These are phyloP conservation scores for Pichia sp. DNA, from an alignment of 1,139 yeast genomes.

Conservation along the genomic window DNA sequence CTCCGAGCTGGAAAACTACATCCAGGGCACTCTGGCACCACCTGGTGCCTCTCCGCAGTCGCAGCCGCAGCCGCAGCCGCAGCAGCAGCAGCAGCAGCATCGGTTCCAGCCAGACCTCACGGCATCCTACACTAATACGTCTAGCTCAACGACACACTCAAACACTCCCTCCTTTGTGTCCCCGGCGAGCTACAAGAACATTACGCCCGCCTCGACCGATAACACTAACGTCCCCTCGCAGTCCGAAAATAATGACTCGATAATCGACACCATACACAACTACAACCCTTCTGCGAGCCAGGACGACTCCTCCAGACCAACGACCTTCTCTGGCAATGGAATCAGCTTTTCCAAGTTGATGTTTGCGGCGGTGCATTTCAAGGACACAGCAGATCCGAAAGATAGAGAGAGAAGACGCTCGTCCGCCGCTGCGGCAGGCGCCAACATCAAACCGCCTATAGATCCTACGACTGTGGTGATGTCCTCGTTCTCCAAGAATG, in stretches of 20 bases:
- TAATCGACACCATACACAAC: slow-evolving; percentile 6
- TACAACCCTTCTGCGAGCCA: background rate
- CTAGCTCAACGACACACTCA: background rate
- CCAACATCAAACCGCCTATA: slow-evolving; percentile 16
- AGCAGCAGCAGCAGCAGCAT: slow-evolving; percentile 2
- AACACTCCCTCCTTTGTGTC: background rate
- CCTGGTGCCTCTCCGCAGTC: background rate
- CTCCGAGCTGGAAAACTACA: slow-evolving; percentile 47
- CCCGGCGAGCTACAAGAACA: background rate
- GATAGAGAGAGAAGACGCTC: slow-evolving; percentile 13
- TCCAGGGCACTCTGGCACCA: slow-evolving; percentile 26
- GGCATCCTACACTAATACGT: background rate
- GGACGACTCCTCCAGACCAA: slow-evolving; percentile 10
- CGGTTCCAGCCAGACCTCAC: background rate
- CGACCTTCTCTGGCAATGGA: slow-evolving; percentile 14
- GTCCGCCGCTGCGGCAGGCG: background rate
- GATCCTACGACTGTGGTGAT: slow-evolving; percentile 29
- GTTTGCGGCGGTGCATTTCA: slow-evolving; percentile 69
- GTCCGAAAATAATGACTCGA: background rate
- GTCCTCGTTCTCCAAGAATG: slow-evolving; percentile 14
- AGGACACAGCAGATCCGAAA: slow-evolving; percentile 23
- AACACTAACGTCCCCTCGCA: background rate
- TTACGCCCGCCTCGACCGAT: background rate
- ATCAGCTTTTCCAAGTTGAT: slow-evolving; percentile 71
- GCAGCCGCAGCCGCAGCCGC: no score